Evolutionary conservation across 192 early-diverging fungal genomes (phyloP).

Genomic region (Dissophora globulifera): DNA sequence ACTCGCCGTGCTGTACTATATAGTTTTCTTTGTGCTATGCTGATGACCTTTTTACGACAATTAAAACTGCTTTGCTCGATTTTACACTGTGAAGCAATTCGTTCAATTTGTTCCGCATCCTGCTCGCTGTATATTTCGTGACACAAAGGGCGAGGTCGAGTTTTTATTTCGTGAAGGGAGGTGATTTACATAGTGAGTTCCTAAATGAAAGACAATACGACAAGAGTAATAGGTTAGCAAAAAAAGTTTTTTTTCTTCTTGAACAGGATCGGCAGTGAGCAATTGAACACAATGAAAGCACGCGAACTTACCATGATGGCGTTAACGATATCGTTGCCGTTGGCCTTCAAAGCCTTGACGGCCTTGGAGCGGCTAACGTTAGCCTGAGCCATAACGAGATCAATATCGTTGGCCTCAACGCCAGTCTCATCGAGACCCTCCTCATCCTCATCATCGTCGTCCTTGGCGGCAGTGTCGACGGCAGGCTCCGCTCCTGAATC

Average conservation of each 20-base stretch:
- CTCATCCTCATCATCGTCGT: constrained; percentile 57
- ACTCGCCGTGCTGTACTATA: no score
- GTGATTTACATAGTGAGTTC: constrained; percentile 35
- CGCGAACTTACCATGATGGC: constrained; percentile 84
- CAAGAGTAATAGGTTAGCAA: no score
- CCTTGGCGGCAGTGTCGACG: constrained; percentile 46
- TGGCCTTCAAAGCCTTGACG: constrained; percentile 87
- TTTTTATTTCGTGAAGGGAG: background rate
- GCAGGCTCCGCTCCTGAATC: constrained; percentile 49
- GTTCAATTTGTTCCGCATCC: background rate
- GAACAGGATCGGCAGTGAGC: no score
- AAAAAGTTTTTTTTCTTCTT: no score
- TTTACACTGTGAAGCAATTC: no score
- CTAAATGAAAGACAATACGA: background rate
- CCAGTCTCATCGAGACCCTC: constrained; percentile 59
- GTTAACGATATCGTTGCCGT: constrained; percentile 91
- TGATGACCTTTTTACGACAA: no score
- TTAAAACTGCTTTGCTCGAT: no score
- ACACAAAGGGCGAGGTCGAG: no score
- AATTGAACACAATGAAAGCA: no score
- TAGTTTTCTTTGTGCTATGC: no score
- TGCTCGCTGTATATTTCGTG: background rate
- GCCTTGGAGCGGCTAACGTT: constrained; percentile 86
- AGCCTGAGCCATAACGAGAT: constrained; percentile 91
- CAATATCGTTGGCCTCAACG: constrained; percentile 86